These are phyloP conservation scores for Phytopythium boreale DNA, from an alignment of 352 stramenopile genomes.

Conservation along the genomic window DNA sequence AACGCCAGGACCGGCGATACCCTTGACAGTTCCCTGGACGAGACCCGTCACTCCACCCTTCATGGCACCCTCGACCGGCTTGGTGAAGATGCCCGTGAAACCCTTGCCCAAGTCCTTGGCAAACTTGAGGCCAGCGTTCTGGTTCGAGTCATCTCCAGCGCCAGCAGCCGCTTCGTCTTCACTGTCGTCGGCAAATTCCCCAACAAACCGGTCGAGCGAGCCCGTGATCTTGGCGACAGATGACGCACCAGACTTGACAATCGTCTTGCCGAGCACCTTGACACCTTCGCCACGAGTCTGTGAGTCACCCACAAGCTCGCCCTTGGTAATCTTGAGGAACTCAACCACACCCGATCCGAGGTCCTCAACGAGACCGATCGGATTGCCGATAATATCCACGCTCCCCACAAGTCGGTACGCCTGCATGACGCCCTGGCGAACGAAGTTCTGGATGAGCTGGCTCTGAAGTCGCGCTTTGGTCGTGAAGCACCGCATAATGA, in stretches of 20 bases:
- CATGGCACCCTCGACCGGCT: constrained; percentile 81
- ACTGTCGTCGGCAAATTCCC: constrained; percentile 67
- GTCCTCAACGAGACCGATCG: constrained; percentile 85
- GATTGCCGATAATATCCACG: constrained; percentile 85
- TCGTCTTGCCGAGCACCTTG: constrained; percentile 84
- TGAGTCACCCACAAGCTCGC: constrained; percentile 73
- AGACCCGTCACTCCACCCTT: constrained; percentile 75
- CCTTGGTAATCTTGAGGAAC: constrained; percentile 89
- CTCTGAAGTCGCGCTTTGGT: constrained; percentile 76
- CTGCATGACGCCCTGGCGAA: constrained; percentile 79
- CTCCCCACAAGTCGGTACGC: constrained; percentile 82
- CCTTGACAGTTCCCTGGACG: constrained; percentile 72
- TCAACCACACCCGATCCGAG: constrained; percentile 83
- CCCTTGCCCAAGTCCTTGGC: constrained; percentile 83
- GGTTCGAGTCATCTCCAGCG: constrained; percentile 26
- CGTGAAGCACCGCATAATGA: constrained; percentile 81
- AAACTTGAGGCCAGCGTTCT: constrained; percentile 76
- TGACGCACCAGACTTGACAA: constrained; percentile 72
- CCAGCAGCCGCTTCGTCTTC: constrained; percentile 12
- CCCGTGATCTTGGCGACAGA: constrained; percentile 83
- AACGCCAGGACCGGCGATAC: constrained; percentile 76
- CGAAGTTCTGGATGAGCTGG: constrained; percentile 81
- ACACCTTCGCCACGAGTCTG: constrained; percentile 84
- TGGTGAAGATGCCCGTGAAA: constrained; percentile 85
- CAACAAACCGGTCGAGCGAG: constrained; percentile 83